Base-by-base conservation (phyloP, 2,329 filamentous ascomycete species). In the Ophiostoma sp. region DNA sequence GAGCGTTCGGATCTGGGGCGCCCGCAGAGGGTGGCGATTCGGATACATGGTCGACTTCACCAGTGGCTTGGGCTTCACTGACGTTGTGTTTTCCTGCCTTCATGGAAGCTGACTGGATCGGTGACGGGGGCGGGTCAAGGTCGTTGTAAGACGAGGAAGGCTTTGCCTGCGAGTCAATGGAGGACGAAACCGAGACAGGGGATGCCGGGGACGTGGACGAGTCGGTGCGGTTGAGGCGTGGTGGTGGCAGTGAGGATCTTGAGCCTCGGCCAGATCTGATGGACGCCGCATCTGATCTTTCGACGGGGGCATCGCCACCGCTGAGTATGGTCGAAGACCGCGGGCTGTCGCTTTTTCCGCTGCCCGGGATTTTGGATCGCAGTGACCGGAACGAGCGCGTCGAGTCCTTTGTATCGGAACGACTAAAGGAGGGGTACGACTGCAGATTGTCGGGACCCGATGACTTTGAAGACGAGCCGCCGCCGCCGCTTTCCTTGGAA, bases 1-100 rank as follows among this genome's bases (percentile, higher is more conserved):
- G 79, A 73, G 83, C 77, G 78, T 83, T 81, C 5, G 70, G 67
- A 18, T 72, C 70, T 76, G 86, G 77, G 72, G 85, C 84, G 74
- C 74, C 83, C 45, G 89, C 89, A 11, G 87, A 87, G 1, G 92
- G 93, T 41, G 93, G 94, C 70, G 89, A 89, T 75, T 98, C 95
- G 14, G 94, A 98, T 27, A 99, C 93, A 73, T 93, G 88, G 75
- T 96, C 95, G 58, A 99, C 93, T 78, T 99, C 95, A 68, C 94
- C 93, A 65, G 87, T 90, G 62, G 93, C 93, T 63, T 89, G 91
- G 60, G 93, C 93, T 64, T 89, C 89, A 75, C 85, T 85, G 60
- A 97, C 87, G 77, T 93, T 89, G 75, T 92, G 89, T 73, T 91
- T 88, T 67, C 90, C 91, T 63, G 85, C 81, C 74, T 87, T 89